These are phyloP conservation scores for Plasmopara viticola DNA, from an alignment of 352 stramenopile genomes.

Conservation along the genomic window DNA sequence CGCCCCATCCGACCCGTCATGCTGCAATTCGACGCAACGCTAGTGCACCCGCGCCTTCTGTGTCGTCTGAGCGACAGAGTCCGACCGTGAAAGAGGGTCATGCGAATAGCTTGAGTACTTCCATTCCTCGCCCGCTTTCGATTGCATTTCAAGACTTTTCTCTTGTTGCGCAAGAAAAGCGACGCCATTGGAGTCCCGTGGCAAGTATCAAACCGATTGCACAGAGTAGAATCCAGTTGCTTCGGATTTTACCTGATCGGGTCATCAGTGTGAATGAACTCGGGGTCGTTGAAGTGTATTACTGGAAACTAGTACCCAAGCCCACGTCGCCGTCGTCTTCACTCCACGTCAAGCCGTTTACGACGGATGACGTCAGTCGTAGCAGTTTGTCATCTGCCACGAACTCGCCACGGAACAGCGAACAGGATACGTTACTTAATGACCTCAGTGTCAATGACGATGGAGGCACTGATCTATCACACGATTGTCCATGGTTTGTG, in stretches of 20 bases:
- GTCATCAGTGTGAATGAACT: constrained; percentile 79
- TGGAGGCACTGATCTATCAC: constrained; percentile 6
- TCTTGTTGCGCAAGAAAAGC: constrained; percentile 42
- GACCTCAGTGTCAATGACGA: constrained; percentile 8
- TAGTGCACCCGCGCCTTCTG: constrained; percentile 2
- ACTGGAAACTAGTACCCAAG: constrained; percentile 75
- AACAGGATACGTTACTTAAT: constrained; percentile 9
- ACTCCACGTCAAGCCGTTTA: constrained; percentile 13
- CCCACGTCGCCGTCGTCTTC: constrained; percentile 14
- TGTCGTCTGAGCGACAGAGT: constrained; percentile 3
- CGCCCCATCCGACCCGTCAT: constrained; percentile 62
- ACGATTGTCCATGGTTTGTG: constrained; percentile 58
- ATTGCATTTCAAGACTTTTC: constrained; percentile 61
- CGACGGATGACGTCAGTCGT: constrained; percentile 11
- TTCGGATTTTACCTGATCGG: constrained; percentile 72
- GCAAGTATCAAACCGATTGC: constrained; percentile 60
- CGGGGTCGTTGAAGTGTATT: constrained; percentile 79
- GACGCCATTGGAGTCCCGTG: constrained; percentile 50
- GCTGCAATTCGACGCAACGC: constrained; percentile 23
- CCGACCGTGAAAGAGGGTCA: constrained; percentile 7
- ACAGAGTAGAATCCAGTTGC: constrained; percentile 41
- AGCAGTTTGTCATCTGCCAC: constrained; percentile 14
- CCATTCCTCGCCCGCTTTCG: constrained; percentile 45
- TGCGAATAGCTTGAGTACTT: constrained; percentile 12
- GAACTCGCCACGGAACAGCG: constrained; percentile 11